Conservation (phyloP, 345 rosid genomes). For the Anastatica hierochuntica region DNA sequence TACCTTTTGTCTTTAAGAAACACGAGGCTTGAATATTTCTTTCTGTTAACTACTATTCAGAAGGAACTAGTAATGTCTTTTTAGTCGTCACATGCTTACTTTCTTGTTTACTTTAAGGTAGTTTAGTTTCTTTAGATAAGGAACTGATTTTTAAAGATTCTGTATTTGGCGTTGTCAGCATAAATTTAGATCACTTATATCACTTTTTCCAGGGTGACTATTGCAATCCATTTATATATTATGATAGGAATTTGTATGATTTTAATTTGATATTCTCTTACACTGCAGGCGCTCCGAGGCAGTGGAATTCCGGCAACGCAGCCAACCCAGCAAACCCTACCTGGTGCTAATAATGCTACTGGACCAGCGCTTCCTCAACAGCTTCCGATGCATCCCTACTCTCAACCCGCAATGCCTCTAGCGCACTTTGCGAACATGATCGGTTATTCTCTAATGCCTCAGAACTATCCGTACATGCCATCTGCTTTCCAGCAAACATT, state of each 20-base stretch:
- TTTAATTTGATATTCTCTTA: background rate
- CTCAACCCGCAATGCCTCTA: slow-evolving; percentile 79
- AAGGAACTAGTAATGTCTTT: too few relatives aligned
- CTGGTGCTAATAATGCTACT: slow-evolving; percentile 53
- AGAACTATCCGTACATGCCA: slow-evolving; percentile 87
- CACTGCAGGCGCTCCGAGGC: slow-evolving; percentile 54
- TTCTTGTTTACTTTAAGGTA: background rate
- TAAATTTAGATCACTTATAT: too few relatives aligned
- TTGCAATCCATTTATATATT: background rate
- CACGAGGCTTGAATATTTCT: too few relatives aligned
- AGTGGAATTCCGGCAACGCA: slow-evolving; percentile 60
- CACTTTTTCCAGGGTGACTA: too few relatives aligned
- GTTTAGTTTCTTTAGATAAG: too few relatives aligned
- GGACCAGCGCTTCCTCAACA: slow-evolving; percentile 84
- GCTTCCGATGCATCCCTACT: slow-evolving; percentile 81
- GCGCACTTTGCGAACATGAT: slow-evolving; percentile 84
- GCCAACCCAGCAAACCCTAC: slow-evolving; percentile 48
- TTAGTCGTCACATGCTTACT: too few relatives aligned
- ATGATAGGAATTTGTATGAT: background rate
- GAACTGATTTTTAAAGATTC: too few relatives aligned
- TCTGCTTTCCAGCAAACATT: slow-evolving; percentile 82
- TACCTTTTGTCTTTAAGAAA: background rate
- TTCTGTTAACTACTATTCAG: too few relatives aligned
- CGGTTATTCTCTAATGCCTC: slow-evolving; percentile 78
- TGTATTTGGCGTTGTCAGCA: too few relatives aligned